These are phyloP conservation scores for Emydomyces testavorans DNA, from an alignment of 2,329 filamentous ascomycete genomes.

Conservation along the genomic window DNA sequence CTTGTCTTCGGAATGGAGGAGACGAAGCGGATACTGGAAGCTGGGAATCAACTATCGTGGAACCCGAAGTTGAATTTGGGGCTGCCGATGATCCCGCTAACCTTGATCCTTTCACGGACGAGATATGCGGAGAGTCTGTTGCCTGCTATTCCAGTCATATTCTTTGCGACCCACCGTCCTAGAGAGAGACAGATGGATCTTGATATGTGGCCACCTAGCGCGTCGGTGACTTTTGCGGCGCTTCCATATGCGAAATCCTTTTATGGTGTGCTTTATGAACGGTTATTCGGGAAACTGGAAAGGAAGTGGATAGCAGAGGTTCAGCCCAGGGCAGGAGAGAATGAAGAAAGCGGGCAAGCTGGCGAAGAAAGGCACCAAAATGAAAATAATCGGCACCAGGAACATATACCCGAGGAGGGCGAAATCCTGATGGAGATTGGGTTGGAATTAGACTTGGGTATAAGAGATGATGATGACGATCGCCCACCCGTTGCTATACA, in stretches of 20 bases:
- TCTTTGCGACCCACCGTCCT: slow-evolving; percentile 40
- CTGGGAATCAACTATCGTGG: slow-evolving; percentile 28
- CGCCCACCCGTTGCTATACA: slow-evolving; percentile 22
- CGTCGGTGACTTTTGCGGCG: slow-evolving; percentile 53
- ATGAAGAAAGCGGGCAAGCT: slow-evolving; percentile 12
- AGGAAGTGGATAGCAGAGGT: slow-evolving; percentile 52
- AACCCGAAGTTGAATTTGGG: slow-evolving; percentile 46
- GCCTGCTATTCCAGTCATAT: slow-evolving; percentile 50
- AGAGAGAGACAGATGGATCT: slow-evolving; percentile 37
- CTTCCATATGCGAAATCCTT: slow-evolving; percentile 54
- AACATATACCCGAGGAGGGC: slow-evolving; percentile 30
- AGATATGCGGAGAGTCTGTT: slow-evolving; percentile 52
- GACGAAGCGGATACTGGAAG: slow-evolving; percentile 43
- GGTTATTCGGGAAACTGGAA: slow-evolving; percentile 47
- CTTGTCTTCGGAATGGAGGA: slow-evolving; percentile 55
- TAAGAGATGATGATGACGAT: slow-evolving; percentile 35
- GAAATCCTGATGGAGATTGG: slow-evolving; percentile 40
- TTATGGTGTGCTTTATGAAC: slow-evolving; percentile 53
- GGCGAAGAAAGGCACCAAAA: slow-evolving; percentile 20
- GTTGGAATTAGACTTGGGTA: slow-evolving; percentile 41
- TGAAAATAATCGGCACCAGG: slow-evolving; percentile 27
- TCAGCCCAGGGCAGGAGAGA: slow-evolving; percentile 43
- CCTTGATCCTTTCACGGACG: slow-evolving; percentile 56
- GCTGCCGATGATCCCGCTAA: slow-evolving; percentile 55
- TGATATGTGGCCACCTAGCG: slow-evolving; percentile 54